These are phyloP conservation scores for Mucor ambiguus DNA, from an alignment of 371 early-diverging fungal species.

Conservation along the genomic window DNA sequence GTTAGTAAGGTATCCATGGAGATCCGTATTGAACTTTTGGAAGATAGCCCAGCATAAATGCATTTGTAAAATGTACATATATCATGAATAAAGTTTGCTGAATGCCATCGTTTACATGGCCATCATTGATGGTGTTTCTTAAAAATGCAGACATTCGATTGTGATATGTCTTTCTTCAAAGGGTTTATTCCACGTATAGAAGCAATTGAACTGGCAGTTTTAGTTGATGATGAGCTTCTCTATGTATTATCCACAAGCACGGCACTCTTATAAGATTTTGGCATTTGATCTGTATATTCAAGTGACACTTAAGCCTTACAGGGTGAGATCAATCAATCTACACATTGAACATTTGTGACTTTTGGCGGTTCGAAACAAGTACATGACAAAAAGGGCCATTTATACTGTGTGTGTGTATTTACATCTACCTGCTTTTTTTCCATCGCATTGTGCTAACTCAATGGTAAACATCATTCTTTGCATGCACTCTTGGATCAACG, in stretches of 20 bases:
- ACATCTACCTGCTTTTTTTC: too few species aligned
- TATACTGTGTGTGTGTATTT: neutral
- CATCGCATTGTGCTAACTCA: neutral
- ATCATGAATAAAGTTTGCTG: neutral
- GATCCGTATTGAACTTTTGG: conserved; percentile 21
- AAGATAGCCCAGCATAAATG: neutral
- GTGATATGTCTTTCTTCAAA: neutral
- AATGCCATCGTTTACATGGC: too few species aligned
- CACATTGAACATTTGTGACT: neutral
- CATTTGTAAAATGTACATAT: neutral
- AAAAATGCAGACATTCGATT: neutral
- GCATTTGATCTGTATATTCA: too few species aligned
- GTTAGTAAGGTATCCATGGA: conserved; percentile 25
- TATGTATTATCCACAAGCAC: too few species aligned
- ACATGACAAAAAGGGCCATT: neutral
- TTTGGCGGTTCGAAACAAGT: neutral
- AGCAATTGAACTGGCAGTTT: neutral
- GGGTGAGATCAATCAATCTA: neutral
- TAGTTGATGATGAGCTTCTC: too few species aligned
- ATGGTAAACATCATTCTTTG: neutral
- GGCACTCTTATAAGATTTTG: too few species aligned
- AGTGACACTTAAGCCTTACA: neutral
- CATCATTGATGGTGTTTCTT: neutral
- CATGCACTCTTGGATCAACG: neutral
- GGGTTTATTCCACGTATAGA: neutral